Evolutionary conservation across 441 rosid species (phyloP), one percentile per base, ranked within the genome.

Genomic region (Pelargonium australe): DNA sequence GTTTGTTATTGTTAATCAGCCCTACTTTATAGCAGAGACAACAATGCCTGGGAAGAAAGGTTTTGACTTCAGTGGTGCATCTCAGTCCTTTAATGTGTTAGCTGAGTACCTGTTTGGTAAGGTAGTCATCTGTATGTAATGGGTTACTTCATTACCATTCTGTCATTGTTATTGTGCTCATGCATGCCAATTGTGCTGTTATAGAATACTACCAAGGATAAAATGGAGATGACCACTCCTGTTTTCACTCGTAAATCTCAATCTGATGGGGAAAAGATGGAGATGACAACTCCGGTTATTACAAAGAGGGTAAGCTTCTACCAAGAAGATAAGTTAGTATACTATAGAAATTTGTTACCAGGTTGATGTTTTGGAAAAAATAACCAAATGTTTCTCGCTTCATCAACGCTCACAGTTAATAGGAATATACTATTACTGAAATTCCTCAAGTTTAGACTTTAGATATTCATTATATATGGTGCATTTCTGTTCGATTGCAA

Each of bases 81-180:
- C 97, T 58, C 87, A 68, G 71, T 89, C 95, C 43, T 94, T 94
- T 72, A 94, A 88, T 82, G 87, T 86, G 53, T 80, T 93, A 76
- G 97, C 98, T 17, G 98, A 84, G 70, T 91, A 89, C 88, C 90
- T 89, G 80, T 89, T 93, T 62, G 98, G 98, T 86, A 89, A 93
- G 97, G 97, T 90, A 89, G 14, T 23, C 51, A 65, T 58, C 63
- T 47, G 49, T 66, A 61, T 45, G 43, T n/a, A 17, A 17, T 41
- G 10, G 9, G 63, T 17, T 19, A 57, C 28, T 57, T 8, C 28
- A 57, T 57, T 57, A 23, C 12, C 41, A 9, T 20, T 14, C 11
- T 68, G 8, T 65, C 45, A 57, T 25, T 34, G 7, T 47, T 58
- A 5, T 34, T 57, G 49, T 79, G 70, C 67, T 75, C 73, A 34